Evolutionary conservation across 305 asterid species (phyloP), one percentile per base, ranked within the genome.

Genomic region (Fraxinus dipetala): DNA sequence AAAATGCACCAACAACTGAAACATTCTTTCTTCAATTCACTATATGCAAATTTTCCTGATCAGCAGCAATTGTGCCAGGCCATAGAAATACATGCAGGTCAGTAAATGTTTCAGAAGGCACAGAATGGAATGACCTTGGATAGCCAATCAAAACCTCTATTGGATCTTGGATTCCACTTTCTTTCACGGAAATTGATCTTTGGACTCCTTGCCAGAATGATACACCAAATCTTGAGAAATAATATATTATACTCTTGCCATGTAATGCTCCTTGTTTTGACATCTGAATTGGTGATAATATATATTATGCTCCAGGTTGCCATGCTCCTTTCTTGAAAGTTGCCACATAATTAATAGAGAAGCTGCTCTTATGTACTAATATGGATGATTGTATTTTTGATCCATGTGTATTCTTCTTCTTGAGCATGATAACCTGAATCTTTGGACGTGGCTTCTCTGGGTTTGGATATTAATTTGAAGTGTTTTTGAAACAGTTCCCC

Each of bases 41-140:
- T 89, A 87, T 36, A 38, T 88, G 90, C 82, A 90, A 84, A 89
- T 91, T 90, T 4, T 86, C 89, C 86, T 91, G 95, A 84, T 93
- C 92, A 83, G 97, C 89, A 65, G 92, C 93, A 88, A 92, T 86
- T 30, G 92, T 86, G 65, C 94, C 93, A 77, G 93, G 86, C 24
- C 91, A 87, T 67, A 92, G 89, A 83, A 88, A 70, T 81, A 87
- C 91, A 84, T 89, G 87, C 38, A 88, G 89, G 82, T 85, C 87
- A 24, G 90, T 63, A 31, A 86, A 79, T 72, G 85, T 78, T 78
- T 74, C 86, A 34, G 90, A 89, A 65, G 93, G 82, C 63, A 85
- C 67, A 51, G 86, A 83, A 82, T 88, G 89, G 10, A 88, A 79
- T 76, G 82, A 86, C 87, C 86, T 87, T 32, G 90, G 85, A 70